A percentile compares a stretch with the other conserved stretches of the same genome.
phyloP scores from a whole-genome alignment of 176 grass and related monocot genomes.

The Carex littledalei region DNA sequence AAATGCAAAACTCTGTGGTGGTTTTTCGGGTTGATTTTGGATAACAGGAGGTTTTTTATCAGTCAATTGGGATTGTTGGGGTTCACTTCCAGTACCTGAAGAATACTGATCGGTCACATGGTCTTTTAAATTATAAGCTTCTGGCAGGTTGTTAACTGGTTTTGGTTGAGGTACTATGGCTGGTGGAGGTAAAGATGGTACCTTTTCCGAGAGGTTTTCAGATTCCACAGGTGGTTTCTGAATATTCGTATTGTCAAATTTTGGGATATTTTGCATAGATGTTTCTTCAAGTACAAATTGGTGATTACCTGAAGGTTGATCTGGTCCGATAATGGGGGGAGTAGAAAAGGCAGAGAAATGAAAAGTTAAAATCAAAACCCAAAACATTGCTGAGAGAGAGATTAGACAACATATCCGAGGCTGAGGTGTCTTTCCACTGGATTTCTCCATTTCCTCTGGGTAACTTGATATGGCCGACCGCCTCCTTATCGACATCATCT shows the following conservation, averaged over 20 bases:
- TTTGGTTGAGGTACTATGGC: not conserved
- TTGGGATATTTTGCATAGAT: not conserved
- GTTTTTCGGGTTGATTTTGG: slow-evolving; percentile 14
- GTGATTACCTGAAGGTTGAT: slow-evolving; percentile 19
- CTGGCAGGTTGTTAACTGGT: slow-evolving; percentile 10
- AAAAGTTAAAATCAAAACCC: slow-evolving; percentile 93
- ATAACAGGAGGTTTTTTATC: not conserved
- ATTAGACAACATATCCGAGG: slow-evolving; percentile 80
- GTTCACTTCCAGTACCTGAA: not conserved
- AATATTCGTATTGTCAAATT: not conserved
- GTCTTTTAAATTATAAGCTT: not conserved
- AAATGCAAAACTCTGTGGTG: slow-evolving; percentile 50
- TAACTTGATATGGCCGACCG: slow-evolving; percentile 35
- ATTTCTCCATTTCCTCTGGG: slow-evolving; percentile 66
- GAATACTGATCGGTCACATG: not conserved
- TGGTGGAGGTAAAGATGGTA: not conserved
- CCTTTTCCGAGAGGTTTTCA: slow-evolving; percentile 20
- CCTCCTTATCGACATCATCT: slow-evolving; percentile 50
- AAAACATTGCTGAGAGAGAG: slow-evolving; percentile 71
- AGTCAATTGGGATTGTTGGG: not conserved
- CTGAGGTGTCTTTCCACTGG: slow-evolving; percentile 43
- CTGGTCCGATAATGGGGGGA: slow-evolving; percentile 24
- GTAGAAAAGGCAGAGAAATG: slow-evolving; percentile 60
- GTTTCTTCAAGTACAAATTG: slow-evolving; percentile 9
- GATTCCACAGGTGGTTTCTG: slow-evolving; percentile 1